phyloP scores from a whole-genome alignment of 2,329 filamentous ascomycete species.

The Arthroderma sp. region DNA sequence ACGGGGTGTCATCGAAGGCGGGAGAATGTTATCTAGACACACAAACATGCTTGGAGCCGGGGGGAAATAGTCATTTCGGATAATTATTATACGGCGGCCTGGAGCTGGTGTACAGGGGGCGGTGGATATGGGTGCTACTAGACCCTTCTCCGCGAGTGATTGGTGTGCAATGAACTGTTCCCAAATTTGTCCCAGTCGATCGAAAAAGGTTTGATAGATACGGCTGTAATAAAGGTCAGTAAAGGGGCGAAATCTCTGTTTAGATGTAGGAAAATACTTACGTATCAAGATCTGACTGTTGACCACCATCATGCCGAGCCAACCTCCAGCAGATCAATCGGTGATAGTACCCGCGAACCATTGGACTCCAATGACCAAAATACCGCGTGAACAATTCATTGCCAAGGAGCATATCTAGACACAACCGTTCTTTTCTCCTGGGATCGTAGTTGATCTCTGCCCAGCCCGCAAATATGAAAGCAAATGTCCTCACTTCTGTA shows the following conservation, averaged over 20 bases:
- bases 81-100: conserved; percentile 74
- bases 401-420: conserved; percentile 61
- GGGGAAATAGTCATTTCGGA: conserved; percentile 61
- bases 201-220: conserved; percentile 56
- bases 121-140: conserved; percentile 54
- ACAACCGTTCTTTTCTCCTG: conserved; percentile 56
- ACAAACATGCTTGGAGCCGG: conserved; percentile 42
- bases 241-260: conserved; percentile 13
- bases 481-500: conserved; percentile 73
- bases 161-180: conserved; percentile 66
- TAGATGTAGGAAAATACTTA: conserved; percentile 36
- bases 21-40: conserved; percentile 25
- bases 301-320: conserved; percentile 59
- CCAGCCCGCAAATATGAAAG: conserved; percentile 74
- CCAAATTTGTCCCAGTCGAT: conserved; percentile 62
- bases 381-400: conserved; percentile 65
- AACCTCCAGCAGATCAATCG: conserved; percentile 81
- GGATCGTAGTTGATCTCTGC: conserved; percentile 55
- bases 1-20: conserved; percentile 20
- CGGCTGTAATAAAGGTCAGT: conserved; percentile 36
- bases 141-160: conserved; percentile 49
- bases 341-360: conserved; percentile 90
- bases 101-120: conserved; percentile 76
- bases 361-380: conserved; percentile 91
- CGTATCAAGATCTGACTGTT: conserved; percentile 51